A percentile compares a stretch with the other conserved stretches of the same genome.
phyloP scores from a whole-genome alignment of 495 filamentous ascomycete species.

The Oleoguttula mirabilis region DNA sequence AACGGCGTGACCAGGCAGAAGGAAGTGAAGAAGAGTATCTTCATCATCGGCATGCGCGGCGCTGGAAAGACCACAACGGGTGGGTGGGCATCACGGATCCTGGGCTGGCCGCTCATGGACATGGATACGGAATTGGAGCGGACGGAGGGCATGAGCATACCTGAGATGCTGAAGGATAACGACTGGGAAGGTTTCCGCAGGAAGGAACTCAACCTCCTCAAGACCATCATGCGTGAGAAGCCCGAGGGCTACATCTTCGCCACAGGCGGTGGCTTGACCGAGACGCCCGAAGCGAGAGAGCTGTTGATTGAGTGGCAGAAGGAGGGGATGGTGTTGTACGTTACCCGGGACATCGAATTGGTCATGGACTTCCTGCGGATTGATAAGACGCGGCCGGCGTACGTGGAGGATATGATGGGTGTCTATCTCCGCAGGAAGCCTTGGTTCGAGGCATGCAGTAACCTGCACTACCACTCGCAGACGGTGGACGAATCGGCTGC shows the following conservation, averaged over 20 bases:
- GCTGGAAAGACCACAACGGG: slow-evolving; percentile 94
- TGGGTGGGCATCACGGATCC: slow-evolving; percentile 60
- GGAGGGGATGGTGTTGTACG: slow-evolving; percentile 80
- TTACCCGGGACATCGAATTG: slow-evolving; percentile 76
- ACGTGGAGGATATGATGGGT: slow-evolving; percentile 82
- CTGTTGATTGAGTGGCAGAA: slow-evolving; percentile 60
- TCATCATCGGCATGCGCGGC: slow-evolving; percentile 96
- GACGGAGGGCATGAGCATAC: slow-evolving; percentile 59
- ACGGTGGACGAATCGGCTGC: slow-evolving; percentile 37
- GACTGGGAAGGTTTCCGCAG: slow-evolving; percentile 87
- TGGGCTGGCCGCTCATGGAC: slow-evolving; percentile 71
- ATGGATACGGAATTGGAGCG: slow-evolving; percentile 77
- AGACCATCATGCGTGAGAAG: slow-evolving; percentile 58
- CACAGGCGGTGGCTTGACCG: slow-evolving; percentile 87
- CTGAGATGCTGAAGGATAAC: slow-evolving; percentile 62
- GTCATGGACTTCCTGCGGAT: slow-evolving; percentile 82
- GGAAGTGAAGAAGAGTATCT: slow-evolving; percentile 51
- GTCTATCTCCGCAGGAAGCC: slow-evolving; percentile 88
- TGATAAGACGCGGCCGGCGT: slow-evolving; percentile 87
- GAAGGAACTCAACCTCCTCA: slow-evolving; percentile 64
- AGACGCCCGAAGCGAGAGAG: slow-evolving; percentile 70
- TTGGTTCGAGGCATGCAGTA: slow-evolving; percentile 89
- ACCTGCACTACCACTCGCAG: slow-evolving; percentile 83
- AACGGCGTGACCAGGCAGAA: slow-evolving; percentile 29
- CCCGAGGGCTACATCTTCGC: slow-evolving; percentile 73